Conservation (phyloP, 257 asterid species). For the Nicotiana tabacum region DNA sequence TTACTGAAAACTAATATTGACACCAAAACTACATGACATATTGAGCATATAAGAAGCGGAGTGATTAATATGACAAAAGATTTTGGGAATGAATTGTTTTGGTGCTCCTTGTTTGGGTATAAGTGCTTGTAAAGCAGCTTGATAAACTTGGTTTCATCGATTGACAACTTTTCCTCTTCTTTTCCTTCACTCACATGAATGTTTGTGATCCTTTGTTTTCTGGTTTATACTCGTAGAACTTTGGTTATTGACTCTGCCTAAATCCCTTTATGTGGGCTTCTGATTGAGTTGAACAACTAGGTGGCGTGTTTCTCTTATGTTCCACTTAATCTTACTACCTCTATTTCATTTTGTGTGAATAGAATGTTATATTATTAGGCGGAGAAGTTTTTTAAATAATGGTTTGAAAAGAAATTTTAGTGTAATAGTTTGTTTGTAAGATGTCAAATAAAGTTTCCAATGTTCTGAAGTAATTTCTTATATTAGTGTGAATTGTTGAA, state of each 20-base stretch:
- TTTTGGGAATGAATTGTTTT: not conserved
- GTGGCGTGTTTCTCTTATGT: not conserved
- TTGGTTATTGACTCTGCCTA: not conserved
- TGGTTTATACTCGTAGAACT: not conserved
- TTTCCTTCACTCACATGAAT: not conserved
- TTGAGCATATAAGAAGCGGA: not conserved
- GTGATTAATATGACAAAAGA: not conserved
- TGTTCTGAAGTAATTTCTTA: not conserved
- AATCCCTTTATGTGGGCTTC: not conserved
- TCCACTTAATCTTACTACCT: not conserved
- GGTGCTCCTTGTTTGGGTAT: not conserved
- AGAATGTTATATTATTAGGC: not conserved
- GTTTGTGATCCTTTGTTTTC: not conserved
- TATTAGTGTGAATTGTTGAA: not conserved
- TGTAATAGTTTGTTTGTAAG: not conserved
- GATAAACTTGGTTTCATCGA: not conserved
- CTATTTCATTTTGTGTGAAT: not conserved
- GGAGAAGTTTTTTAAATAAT: not conserved
- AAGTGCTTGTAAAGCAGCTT: not conserved
- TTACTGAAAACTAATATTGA: not conserved
- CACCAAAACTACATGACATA: not conserved
- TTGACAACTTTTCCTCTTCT: not conserved
- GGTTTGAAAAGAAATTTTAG: not conserved
- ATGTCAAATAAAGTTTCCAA: not conserved
- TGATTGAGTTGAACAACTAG: not conserved